These are phyloP conservation scores for Leishmania turanica DNA, from an alignment of 208 protist species.

Conservation along the genomic window DNA sequence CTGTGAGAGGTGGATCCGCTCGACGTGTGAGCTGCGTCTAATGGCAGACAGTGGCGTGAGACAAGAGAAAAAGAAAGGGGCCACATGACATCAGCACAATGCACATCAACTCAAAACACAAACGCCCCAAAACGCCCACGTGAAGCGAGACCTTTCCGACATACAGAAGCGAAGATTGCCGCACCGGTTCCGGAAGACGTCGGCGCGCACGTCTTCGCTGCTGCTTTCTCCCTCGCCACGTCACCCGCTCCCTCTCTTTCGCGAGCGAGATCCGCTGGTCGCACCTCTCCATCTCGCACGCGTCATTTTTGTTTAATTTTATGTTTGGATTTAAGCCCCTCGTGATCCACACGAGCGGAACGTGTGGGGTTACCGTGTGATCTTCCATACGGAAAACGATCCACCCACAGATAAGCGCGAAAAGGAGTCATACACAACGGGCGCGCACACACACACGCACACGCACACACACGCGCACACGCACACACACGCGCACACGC, in stretches of 20 bases:
- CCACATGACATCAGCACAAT: background rate
- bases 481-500: background rate
- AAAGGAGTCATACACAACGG: background rate
- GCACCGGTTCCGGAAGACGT: background rate
- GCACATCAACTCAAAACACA: background rate
- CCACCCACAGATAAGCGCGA: background rate
- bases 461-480: background rate
- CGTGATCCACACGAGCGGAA: background rate
- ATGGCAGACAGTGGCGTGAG: background rate
- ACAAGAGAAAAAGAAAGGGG: background rate
- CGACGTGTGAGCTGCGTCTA: background rate
- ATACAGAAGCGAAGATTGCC: background rate
- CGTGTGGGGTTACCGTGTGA: background rate
- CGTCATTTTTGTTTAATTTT: background rate
- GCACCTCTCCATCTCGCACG: background rate
- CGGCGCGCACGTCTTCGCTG: background rate
- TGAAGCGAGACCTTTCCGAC: background rate
- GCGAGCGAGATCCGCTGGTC: background rate
- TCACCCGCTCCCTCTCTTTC: background rate
- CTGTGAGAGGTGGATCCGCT: background rate
- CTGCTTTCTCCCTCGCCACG: too few relatives aligned
- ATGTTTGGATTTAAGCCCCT: background rate
- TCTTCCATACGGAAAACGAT: background rate
- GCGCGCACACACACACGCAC: background rate
- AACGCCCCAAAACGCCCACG: background rate